Percentiles rank a stretch among this genome's conserved stretches.
Conservation (phyloP, 73 alveolate genomes). For the Paramecium primaurelia region DNA sequence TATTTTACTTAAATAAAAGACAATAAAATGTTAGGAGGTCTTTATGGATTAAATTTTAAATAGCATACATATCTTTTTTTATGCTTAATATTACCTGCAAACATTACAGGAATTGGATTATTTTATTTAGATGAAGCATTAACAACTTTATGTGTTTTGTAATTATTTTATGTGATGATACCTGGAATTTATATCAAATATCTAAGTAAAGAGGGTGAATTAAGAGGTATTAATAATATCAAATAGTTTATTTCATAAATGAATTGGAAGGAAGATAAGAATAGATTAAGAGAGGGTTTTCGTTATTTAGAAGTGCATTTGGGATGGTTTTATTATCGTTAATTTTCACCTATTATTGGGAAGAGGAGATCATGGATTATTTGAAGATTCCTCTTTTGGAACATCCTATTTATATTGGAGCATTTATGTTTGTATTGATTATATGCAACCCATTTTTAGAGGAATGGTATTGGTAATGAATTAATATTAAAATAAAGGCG, state of each 20-base stretch:
- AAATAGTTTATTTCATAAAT: neutral
- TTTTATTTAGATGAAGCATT: conserved; percentile 20
- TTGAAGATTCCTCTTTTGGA: neutral
- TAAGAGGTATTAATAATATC: neutral
- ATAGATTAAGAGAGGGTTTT: conserved; percentile 3
- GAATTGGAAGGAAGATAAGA: neutral
- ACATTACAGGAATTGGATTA: neutral
- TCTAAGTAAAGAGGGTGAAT: neutral
- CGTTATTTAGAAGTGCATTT: neutral
- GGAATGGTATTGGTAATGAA: conserved; percentile 25
- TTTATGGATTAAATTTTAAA: neutral
- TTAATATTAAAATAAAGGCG: neutral
- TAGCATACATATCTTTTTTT: neutral
- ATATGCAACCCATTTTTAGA: conserved; percentile 12
- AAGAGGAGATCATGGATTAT: conserved; percentile 20
- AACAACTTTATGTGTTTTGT: neutral
- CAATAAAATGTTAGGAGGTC: conserved; percentile 11
- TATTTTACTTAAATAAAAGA: neutral
- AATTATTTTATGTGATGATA: neutral
- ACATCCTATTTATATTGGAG: neutral
- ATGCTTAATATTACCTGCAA: neutral
- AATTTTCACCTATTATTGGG: neutral
- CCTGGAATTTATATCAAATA: neutral
- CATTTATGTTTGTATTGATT: neutral
- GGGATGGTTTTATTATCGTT: neutral